phyloP scores from a whole-genome alignment of 768 basidiomycete species.

The Mycena epipterygia region DNA sequence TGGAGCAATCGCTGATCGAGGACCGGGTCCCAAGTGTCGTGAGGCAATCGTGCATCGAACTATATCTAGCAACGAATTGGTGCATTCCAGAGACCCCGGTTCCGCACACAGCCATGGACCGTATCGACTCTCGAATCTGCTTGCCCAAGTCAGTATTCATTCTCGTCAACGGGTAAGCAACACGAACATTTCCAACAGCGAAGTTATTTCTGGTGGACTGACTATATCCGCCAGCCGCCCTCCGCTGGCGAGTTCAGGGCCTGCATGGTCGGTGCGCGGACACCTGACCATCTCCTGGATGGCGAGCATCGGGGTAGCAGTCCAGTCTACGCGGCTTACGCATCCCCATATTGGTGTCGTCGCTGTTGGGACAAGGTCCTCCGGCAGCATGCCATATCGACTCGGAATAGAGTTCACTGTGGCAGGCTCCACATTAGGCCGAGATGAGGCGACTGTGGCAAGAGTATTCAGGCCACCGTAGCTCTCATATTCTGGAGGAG shows the following conservation, averaged over 20 bases:
- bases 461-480: constrained; percentile 25
- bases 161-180: background rate
- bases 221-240: constrained; percentile 46
- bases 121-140: constrained; percentile 59
- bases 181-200: constrained; percentile 55
- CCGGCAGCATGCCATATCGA: constrained; percentile 46
- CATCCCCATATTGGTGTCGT: constrained; percentile 56
- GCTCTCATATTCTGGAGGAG: background rate
- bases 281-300: constrained; percentile 56
- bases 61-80: constrained; percentile 53
- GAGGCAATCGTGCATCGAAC: constrained; percentile 63
- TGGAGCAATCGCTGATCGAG: constrained; percentile 52
- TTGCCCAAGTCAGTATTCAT: background rate
- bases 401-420: background rate
- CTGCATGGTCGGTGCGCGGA: constrained; percentile 29
- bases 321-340: constrained; percentile 57
- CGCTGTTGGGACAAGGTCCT: constrained; percentile 50
- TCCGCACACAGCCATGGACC: constrained; percentile 60
- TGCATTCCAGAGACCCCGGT: constrained; percentile 44
- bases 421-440: constrained; percentile 19
- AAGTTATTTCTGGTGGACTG: constrained; percentile 49
- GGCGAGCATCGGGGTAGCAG: constrained; percentile 59
- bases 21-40: constrained; percentile 55
- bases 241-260: constrained; percentile 23
- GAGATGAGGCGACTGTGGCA: constrained; percentile 29